Evolutionary conservation across 352 stramenopile genomes (phyloP).

Genomic region (Blastocystis hominis): DNA sequence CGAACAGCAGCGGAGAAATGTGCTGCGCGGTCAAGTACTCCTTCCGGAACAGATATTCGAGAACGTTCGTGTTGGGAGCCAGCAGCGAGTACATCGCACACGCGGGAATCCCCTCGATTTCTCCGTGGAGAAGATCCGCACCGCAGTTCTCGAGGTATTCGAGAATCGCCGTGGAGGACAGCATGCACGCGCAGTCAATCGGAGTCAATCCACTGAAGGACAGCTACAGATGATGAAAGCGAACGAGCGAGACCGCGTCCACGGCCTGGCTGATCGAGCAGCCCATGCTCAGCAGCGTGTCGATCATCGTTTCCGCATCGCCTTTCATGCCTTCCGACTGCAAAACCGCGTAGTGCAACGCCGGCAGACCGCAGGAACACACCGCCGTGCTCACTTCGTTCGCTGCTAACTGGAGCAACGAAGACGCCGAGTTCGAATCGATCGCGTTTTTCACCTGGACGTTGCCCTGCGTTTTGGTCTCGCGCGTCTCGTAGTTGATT

Average conservation of each 20-base stretch:
- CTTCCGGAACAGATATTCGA: background rate
- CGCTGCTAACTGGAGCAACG: background rate
- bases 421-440: background rate
- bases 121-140: background rate
- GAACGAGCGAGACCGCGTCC: background rate
- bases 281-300: background rate
- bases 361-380: background rate
- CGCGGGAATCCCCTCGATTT: background rate
- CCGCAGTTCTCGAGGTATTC: background rate
- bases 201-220: background rate
- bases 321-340: background rate
- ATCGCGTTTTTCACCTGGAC: background rate
- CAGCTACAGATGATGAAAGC: background rate
- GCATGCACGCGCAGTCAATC: constrained; percentile 24
- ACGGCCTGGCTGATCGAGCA: background rate
- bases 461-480: background rate
- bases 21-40: background rate
- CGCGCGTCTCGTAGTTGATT: background rate
- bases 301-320: background rate
- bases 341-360: background rate
- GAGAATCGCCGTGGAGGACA: background rate
- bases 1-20: background rate
- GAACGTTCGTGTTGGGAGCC: background rate
- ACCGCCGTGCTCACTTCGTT: background rate
- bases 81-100: background rate